phyloP scores from a whole-genome alignment of 192 early-diverging fungal genomes.

The Dispira simplex region DNA sequence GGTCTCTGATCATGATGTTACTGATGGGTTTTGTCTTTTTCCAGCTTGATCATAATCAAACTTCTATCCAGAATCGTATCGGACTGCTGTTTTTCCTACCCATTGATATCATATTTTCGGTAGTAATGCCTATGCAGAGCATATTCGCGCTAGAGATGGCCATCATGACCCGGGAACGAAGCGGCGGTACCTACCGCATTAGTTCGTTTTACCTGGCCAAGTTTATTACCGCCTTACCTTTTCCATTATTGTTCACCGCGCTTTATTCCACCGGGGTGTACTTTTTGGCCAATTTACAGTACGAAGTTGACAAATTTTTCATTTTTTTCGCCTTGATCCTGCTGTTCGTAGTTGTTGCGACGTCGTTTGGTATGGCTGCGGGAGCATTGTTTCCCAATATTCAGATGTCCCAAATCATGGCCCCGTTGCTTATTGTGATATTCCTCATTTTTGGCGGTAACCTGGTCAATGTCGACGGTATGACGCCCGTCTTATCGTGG shows the following conservation, averaged over 20 bases:
- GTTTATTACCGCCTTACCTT: constrained; percentile 30
- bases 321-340: constrained; percentile 29
- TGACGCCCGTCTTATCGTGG: constrained; percentile 28
- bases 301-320: constrained; percentile 32
- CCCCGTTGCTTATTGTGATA: constrained; percentile 20
- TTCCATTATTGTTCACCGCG: constrained; percentile 31
- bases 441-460: constrained; percentile 31
- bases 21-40: constrained; percentile 43
- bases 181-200: constrained; percentile 42
- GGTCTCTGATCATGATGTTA: constrained; percentile 28
- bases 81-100: constrained; percentile 28
- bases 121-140: constrained; percentile 35
- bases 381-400: constrained; percentile 23
- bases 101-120: constrained; percentile 35
- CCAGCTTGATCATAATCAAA: constrained; percentile 22
- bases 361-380: constrained; percentile 22
- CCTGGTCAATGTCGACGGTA: constrained; percentile 23
- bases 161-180: constrained; percentile 47
- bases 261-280: constrained; percentile 28
- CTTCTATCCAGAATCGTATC: constrained; percentile 26
- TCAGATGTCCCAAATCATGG: constrained; percentile 24
- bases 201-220: constrained; percentile 46
- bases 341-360: constrained; percentile 25
- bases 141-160: constrained; percentile 28
- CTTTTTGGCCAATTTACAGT: constrained; percentile 41